phyloP scores from a whole-genome alignment of 208 protist species.

The Leishmania tropica region DNA sequence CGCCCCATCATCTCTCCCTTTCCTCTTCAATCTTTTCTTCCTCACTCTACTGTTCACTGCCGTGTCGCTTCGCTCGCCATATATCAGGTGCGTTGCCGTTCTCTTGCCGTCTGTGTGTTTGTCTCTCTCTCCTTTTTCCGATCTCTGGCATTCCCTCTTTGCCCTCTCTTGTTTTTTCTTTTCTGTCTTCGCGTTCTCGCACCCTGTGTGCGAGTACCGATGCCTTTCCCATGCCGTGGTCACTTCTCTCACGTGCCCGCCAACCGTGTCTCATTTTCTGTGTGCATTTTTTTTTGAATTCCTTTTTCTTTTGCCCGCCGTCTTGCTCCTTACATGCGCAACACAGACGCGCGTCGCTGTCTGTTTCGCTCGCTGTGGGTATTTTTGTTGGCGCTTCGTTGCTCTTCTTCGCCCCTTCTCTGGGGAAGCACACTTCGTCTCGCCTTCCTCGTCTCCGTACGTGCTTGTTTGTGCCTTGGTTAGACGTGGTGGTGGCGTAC shows the following conservation, averaged over 20 bases:
- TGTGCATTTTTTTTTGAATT: background rate
- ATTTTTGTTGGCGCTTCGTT: background rate
- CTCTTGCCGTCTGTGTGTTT: background rate
- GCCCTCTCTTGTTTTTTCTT: background rate
- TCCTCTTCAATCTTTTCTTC: background rate
- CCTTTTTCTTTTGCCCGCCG: background rate
- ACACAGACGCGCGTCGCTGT: background rate
- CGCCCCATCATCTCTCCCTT: background rate
- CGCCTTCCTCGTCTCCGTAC: background rate
- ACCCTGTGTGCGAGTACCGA: background rate
- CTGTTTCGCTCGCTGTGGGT: background rate
- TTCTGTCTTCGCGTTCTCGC: background rate
- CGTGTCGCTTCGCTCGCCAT: background rate
- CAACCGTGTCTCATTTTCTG: background rate
- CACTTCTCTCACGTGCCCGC: background rate
- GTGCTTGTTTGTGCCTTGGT: background rate
- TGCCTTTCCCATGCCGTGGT: background rate
- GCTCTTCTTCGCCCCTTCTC: background rate
- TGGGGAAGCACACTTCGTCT: background rate
- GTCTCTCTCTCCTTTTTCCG: background rate
- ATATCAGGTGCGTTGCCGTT: background rate
- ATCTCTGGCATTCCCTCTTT: slow-evolving; percentile 1
- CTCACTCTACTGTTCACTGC: background rate
- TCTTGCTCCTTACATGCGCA: background rate
- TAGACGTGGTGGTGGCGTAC: background rate